Evolutionary conservation across 495 filamentous ascomycete species (phyloP).

Genomic region (Penicillium waksmanii): DNA sequence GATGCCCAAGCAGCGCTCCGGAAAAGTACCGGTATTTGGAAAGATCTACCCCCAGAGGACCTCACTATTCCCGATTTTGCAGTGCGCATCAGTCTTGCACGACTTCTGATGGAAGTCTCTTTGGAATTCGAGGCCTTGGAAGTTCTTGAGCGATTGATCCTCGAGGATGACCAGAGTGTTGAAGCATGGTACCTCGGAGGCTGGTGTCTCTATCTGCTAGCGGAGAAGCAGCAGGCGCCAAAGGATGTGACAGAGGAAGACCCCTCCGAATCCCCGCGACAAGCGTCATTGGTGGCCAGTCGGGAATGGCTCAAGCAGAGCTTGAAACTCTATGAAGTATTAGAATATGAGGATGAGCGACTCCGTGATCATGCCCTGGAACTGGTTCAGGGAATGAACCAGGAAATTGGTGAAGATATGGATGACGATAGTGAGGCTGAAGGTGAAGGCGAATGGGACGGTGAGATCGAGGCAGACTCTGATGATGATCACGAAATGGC

Average conservation of each 20-base stretch:
- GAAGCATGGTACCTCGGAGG: constrained; percentile 97
- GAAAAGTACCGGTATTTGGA: constrained; percentile 79
- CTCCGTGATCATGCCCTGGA: constrained; percentile 57
- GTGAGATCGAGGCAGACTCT: constrained; percentile 45
- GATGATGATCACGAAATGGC: constrained; percentile 56
- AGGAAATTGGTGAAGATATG: constrained; percentile 58
- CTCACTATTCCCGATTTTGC: constrained; percentile 77
- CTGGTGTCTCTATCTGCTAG: constrained; percentile 81
- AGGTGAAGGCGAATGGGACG: constrained; percentile 49
- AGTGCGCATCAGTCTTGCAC: constrained; percentile 76
- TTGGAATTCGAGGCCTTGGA: constrained; percentile 84
- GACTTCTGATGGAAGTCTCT: constrained; percentile 86
- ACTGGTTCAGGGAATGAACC: constrained; percentile 59
- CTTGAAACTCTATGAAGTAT: constrained; percentile 48
- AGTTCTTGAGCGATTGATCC: constrained; percentile 79
- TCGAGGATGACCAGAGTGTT: constrained; percentile 89
- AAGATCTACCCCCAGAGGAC: constrained; percentile 67
- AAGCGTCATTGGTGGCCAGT: constrained; percentile 49
- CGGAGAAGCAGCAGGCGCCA: constrained; percentile 63
- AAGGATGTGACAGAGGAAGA: constrained; percentile 36
- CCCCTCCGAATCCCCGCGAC: constrained; percentile 36
- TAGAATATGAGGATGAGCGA: constrained; percentile 58
- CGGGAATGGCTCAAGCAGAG: constrained; percentile 58
- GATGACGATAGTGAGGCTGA: constrained; percentile 53
- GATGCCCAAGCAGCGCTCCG: constrained; percentile 80